phyloP scores from a whole-genome alignment of 1,284 basidiomycete genomes.

The Leccinum subspadiceum region DNA sequence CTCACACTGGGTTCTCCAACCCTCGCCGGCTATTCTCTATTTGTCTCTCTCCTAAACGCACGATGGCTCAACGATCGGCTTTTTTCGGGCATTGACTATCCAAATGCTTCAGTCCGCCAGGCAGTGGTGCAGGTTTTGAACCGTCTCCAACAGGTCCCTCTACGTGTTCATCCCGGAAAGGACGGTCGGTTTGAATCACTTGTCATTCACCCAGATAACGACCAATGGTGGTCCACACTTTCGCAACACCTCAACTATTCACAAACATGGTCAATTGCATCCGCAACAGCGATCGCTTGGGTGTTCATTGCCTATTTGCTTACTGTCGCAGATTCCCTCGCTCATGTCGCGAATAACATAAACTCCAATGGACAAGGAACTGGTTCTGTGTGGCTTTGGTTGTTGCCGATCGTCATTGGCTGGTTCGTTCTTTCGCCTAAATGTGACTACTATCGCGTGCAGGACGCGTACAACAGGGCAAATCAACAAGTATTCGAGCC shows the following conservation, averaged over 20 bases:
- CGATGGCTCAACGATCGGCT: too few species aligned
- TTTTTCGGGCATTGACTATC: too few species aligned
- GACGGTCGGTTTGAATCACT: constrained; percentile 29
- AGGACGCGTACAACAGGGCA: constrained; percentile 31
- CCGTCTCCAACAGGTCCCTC: constrained; percentile 14
- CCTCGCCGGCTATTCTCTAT: too few species aligned
- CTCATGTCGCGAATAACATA: constrained; percentile 14
- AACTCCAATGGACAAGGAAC: constrained; percentile 36
- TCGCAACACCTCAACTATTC: constrained; percentile 25
- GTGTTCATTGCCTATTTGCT: constrained; percentile 43
- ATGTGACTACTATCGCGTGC: constrained; percentile 36
- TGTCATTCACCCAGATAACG: constrained; percentile 32
- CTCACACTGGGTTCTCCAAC: too few species aligned
- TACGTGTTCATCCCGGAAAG: constrained; percentile 25
- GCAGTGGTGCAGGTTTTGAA: too few species aligned
- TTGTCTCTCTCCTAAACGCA: too few species aligned
- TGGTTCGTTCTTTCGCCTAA: constrained; percentile 43
- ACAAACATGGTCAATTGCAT: constrained; percentile 39
- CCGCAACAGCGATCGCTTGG: constrained; percentile 39
- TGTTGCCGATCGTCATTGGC: constrained; percentile 35
- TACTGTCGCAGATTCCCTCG: constrained; percentile 40
- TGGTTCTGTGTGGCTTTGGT: constrained; percentile 24
- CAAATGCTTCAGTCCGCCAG: too few species aligned
- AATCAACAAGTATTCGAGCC: constrained; percentile 20
- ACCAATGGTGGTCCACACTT: constrained; percentile 30